Conservation (phyloP, 192 early-diverging fungal species). For the Chytriomyces confervae region DNA sequence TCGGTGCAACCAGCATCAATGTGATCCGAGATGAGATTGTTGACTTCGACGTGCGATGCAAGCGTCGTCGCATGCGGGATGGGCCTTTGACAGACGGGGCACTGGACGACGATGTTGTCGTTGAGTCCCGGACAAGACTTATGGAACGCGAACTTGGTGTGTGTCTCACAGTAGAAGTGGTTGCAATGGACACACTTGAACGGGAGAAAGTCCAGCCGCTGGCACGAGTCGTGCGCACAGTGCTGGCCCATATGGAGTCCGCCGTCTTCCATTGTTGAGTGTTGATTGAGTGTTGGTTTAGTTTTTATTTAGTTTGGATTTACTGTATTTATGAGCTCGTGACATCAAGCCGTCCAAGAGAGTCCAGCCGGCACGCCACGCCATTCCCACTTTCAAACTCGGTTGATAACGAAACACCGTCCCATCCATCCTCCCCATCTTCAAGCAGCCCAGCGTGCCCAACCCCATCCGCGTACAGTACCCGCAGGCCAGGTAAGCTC, state of each 20-base stretch:
- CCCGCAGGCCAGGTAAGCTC: neutral
- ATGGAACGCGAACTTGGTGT: slow-evolving; percentile 30
- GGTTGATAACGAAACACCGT: neutral
- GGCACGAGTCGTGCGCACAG: slow-evolving; percentile 12
- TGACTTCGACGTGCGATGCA: slow-evolving; percentile 9
- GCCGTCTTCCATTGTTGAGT: neutral
- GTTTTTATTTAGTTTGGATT: neutral
- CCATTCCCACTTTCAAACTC: neutral
- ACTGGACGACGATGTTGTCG: slow-evolving; percentile 20
- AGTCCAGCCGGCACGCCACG: neutral
- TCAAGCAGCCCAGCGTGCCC: neutral
- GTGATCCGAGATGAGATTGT: slow-evolving; percentile 15
- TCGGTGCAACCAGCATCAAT: slow-evolving; percentile 21
- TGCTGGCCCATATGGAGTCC: slow-evolving; percentile 12
- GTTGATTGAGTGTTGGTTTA: neutral
- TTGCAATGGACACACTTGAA: slow-evolving; percentile 36
- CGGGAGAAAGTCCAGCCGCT: slow-evolving; percentile 41
- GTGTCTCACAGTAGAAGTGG: slow-evolving; percentile 24
- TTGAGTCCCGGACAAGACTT: slow-evolving; percentile 6
- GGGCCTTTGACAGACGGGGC: slow-evolving; percentile 29
- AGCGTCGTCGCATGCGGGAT: slow-evolving; percentile 1
- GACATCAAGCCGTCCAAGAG: slow-evolving; percentile 5
- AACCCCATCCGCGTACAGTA: slow-evolving; percentile 8
- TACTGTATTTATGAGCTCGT: neutral
- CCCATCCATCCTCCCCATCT: slow-evolving; percentile 1